A percentile compares a stretch with the other conserved stretches of the same genome.
Conservation (phyloP, 2,329 filamentous ascomycete genomes). For the Raffaelea albimanens region DNA sequence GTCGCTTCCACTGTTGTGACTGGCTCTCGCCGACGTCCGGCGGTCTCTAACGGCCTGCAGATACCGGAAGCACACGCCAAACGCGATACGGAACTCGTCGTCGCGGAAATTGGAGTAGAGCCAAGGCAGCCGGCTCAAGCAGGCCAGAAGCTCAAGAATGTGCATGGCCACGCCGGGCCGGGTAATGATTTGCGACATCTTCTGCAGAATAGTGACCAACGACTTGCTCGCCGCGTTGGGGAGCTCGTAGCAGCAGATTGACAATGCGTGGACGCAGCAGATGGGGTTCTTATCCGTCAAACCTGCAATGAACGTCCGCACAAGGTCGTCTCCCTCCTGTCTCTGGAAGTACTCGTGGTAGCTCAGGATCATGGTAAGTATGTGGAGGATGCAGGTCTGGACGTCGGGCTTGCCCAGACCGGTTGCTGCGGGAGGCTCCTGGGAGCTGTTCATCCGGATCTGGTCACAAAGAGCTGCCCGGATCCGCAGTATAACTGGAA, state of each 20-base stretch:
- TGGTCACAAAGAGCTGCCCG: slow-evolving; percentile 73
- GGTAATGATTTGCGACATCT: slow-evolving; percentile 94
- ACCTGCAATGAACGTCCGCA: slow-evolving; percentile 76
- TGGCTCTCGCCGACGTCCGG: slow-evolving; percentile 37
- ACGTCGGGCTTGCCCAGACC: slow-evolving; percentile 81
- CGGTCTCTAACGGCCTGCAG: slow-evolving; percentile 77
- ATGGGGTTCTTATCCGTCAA: slow-evolving; percentile 84
- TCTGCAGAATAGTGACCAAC: slow-evolving; percentile 76
- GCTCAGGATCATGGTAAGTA: slow-evolving; percentile 77
- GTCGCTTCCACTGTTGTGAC: slow-evolving; percentile 12
- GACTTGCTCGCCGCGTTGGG: slow-evolving; percentile 79
- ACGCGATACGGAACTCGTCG: slow-evolving; percentile 87
- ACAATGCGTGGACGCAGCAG: slow-evolving; percentile 87
- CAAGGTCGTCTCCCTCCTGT: slow-evolving; percentile 79
- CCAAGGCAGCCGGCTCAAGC: slow-evolving; percentile 73
- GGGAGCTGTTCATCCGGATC: slow-evolving; percentile 65
- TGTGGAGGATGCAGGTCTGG: slow-evolving; percentile 79
- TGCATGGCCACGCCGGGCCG: slow-evolving; percentile 87
- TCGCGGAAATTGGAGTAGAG: slow-evolving; percentile 83
- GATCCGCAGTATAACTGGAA: slow-evolving; percentile 65
- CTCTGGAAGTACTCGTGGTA: slow-evolving; percentile 82
- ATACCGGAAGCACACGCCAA: slow-evolving; percentile 91
- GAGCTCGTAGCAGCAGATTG: slow-evolving; percentile 90
- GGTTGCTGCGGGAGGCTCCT: slow-evolving; percentile 70
- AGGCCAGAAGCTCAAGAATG: slow-evolving; percentile 90